Evolutionary conservation across 1,284 basidiomycete genomes (phyloP), one percentile per base, ranked within the genome.

Genomic region (Sanghuangporus baumii): DNA sequence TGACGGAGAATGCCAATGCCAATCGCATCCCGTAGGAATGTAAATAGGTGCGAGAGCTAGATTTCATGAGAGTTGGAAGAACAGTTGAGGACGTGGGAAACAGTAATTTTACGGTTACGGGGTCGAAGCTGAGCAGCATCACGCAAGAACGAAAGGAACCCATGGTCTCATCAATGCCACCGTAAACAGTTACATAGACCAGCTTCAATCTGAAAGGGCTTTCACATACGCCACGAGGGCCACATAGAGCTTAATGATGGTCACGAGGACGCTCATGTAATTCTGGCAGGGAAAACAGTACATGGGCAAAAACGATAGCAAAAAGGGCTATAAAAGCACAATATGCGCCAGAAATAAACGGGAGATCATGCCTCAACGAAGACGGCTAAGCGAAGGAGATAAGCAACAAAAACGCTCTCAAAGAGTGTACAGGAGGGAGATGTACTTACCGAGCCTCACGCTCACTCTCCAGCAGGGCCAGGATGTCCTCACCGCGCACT

Each of bases 381-480:
- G 75, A 70, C 78, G 78, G 66, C 79, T 79, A 66, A 47, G 14
- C 18, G 23, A 57, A 46, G 6, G 64, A 57, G 41, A 59, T 67
- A 57, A 50, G 31, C 16, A 40, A 7, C 14, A 20, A 12, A 58
- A 6, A 14, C 16, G 9, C n/a, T 36, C 52, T 31, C 6, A 26
- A 23, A 57, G 5, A 56, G 46, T 34, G 36, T 43, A 37, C 18
- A n/a, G 46, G 9, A 6, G 9, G n/a, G 6, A 46, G 34, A 18
- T 16, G 57, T 8, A 88, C 94, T 72, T 73, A 98, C 96, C 97
- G 94, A 74, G 97, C 97, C 84, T 99, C 97, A 82, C 97, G 94
- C 82, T 99, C 97, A 77, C 91, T 93, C 85, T 99, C 97, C 76
- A 99, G 85, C 71, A 99, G 83, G 72, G 96, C 95, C 69, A 99